Conservation (phyloP, 768 basidiomycete genomes). For the Cytidiella melzeri region DNA sequence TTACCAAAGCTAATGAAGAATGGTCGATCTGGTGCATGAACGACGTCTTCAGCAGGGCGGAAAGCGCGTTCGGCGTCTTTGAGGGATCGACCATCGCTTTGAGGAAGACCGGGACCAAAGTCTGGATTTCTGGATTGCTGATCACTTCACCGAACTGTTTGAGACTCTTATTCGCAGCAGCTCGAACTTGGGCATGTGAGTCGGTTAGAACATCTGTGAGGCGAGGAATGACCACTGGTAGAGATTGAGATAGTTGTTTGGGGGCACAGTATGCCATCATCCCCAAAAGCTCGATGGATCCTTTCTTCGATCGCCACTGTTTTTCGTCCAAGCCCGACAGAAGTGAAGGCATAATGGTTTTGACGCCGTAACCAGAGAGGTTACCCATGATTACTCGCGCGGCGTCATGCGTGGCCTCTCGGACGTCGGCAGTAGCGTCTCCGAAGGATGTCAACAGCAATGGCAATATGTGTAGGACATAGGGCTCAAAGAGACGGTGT, state of each 20-base stretch:
- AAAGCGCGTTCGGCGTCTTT: conserved; percentile 80
- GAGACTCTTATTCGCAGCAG: conserved; percentile 89
- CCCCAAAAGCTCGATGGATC: conserved; percentile 92
- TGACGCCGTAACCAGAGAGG: conserved; percentile 92
- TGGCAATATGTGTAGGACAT: conserved; percentile 79
- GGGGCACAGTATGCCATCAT: conserved; percentile 99
- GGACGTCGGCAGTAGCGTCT: conserved; percentile 79
- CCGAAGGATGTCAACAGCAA: conserved; percentile 82
- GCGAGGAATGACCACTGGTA: conserved; percentile 96
- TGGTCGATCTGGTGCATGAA: conserved; percentile 99
- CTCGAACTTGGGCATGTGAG: conserved; percentile 92
- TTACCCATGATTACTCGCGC: conserved; percentile 93
- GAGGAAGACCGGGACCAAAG: conserved; percentile 80
- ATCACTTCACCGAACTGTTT: conserved; percentile 99
- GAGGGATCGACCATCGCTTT: conserved; percentile 94
- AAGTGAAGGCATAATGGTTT: conserved; percentile 86
- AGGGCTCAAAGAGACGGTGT: conserved; percentile 90
- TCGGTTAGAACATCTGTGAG: conserved; percentile 93
- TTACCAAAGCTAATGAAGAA: conserved; percentile 86
- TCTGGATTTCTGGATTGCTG: conserved; percentile 94
- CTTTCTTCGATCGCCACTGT: conserved; percentile 97
- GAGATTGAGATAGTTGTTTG: conserved; percentile 85
- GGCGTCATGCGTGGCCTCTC: conserved; percentile 90
- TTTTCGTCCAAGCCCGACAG: conserved; percentile 93
- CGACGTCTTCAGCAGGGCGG: conserved; percentile 85